Evolutionary conservation across 2,329 filamentous ascomycete species (phyloP), one percentile per base, ranked within the genome.

Genomic region (Sporothrix globosa): DNA sequence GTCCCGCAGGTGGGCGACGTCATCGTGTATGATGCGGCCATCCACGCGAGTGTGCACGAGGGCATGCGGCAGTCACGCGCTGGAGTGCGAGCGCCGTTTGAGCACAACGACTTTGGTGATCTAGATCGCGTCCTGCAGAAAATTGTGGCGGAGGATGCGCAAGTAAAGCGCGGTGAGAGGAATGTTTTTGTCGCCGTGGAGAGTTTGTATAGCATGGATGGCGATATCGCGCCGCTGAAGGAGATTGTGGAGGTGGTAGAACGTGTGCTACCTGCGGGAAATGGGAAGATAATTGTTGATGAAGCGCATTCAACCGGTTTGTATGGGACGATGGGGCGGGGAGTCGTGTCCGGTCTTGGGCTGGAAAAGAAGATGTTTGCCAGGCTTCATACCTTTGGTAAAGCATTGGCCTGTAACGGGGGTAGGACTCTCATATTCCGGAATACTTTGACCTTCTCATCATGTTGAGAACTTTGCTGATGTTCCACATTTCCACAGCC

Each of bases 161-260:
- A 89, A 72, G 0, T 67, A 73, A 53, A 44, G 27, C 21, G 17
- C 0, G 85, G 86, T 0, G 71, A 76, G 1, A 76, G 76, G 0
- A 89, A 87, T 73, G 83, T 92, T 2, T 91, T 93, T 73, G 78
- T 93, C n/a, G 87, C 87, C 0, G 83, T 92, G 0, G 91, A 93
- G 74, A 87, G 85, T 0, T 82, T 93, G 0, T 95, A 96, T 78
- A 93, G 91, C 77, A 96, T 96, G 92, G 92, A 95, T 68, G 92
- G 92, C 0, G 91, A 94, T 74, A 80, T 92, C 21, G 87, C 87
- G 0, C 90, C 90, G 0, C 80, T 96, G 13, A 75, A 76, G 13
- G 83, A 88, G 6, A 86, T 94, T 21, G 83, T 91, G 1, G 78
- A 83, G 0, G 81, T 86, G 4, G 84, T 91, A 0, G 84, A 90